These are phyloP conservation scores for Suillus ampliporus DNA, from an alignment of 768 basidiomycete species.

Conservation along the genomic window DNA sequence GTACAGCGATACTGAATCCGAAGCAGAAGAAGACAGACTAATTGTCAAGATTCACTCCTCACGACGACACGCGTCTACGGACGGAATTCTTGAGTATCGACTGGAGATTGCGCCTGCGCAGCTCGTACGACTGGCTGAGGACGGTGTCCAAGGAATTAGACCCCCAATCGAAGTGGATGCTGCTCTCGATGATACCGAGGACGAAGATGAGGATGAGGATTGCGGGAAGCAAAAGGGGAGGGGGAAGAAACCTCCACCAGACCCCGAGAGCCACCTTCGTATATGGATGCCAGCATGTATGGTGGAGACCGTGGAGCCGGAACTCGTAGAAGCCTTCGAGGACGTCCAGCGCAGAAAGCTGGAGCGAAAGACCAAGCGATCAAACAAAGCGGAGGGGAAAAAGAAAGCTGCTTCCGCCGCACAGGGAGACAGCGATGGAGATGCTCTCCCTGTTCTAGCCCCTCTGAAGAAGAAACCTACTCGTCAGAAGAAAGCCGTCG, in stretches of 20 bases:
- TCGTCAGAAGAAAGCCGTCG: not conserved
- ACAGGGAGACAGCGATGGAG: constrained; percentile 14
- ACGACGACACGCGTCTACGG: constrained; percentile 73
- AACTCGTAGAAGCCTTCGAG: constrained; percentile 67
- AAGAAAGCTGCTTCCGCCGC: constrained; percentile 24
- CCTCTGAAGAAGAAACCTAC: constrained; percentile 4
- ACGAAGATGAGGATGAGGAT: constrained; percentile 53
- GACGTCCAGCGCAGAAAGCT: constrained; percentile 51
- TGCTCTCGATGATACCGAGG: constrained; percentile 57
- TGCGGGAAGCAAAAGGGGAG: constrained; percentile 33
- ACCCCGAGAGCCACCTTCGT: constrained; percentile 59
- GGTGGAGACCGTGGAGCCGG: constrained; percentile 69
- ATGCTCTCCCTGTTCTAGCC: not conserved
- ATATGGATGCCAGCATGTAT: constrained; percentile 88
- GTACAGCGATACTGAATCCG: constrained; percentile 14
- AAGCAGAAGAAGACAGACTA: constrained; percentile 14
- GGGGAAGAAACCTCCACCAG: constrained; percentile 48
- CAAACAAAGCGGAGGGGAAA: constrained; percentile 37
- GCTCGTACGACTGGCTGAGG: constrained; percentile 68
- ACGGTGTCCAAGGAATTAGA: constrained; percentile 69
- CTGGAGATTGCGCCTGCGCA: constrained; percentile 73
- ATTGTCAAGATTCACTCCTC: constrained; percentile 58
- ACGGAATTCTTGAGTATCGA: constrained; percentile 77
- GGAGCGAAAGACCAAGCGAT: constrained; percentile 49
- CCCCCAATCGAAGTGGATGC: constrained; percentile 47